phyloP scores from a whole-genome alignment of 306 rosid species.

The Abrus pulchellus region DNA sequence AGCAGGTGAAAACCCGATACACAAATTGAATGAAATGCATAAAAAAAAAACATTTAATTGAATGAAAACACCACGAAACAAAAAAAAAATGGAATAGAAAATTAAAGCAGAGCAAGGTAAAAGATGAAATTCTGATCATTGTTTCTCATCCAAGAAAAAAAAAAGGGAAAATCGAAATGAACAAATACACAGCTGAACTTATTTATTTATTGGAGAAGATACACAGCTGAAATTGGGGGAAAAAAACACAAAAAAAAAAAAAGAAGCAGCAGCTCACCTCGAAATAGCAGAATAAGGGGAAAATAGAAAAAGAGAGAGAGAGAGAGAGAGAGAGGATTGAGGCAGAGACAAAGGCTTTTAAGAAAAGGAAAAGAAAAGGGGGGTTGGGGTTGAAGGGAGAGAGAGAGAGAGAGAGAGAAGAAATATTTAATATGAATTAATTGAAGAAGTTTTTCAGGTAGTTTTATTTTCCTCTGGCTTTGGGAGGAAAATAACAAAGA shows the following conservation, averaged over 20 bases:
- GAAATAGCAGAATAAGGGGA: constrained; percentile 18
- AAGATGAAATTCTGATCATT: constrained; percentile 24
- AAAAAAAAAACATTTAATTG: background rate
- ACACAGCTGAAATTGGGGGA: constrained; percentile 35
- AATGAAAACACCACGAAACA: constrained; percentile 26
- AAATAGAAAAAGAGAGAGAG: constrained; percentile 25
- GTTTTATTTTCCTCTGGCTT: background rate
- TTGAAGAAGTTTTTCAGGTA: constrained; percentile 40
- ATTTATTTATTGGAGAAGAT: background rate
- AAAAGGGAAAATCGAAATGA: constrained; percentile 21
- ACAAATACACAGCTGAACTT: constrained; percentile 30
- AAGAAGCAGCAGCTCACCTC: constrained; percentile 52
- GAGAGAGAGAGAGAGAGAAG: constrained; percentile 20
- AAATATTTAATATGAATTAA: constrained; percentile 40
- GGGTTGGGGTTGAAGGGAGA: background rate
- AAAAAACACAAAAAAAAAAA: background rate
- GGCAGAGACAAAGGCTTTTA: constrained; percentile 27
- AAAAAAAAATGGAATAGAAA: too few species aligned
- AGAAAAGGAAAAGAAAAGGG: background rate
- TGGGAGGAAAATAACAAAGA: background rate
- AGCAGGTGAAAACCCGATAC: constrained; percentile 15
- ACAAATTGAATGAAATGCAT: background rate
- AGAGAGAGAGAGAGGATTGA: constrained; percentile 34
- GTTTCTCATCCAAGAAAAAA: background rate
- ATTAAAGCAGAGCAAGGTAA: background rate